Evolutionary conservation across 805 yeast genomes (phyloP).

Genomic region (Pichia eremophila): DNA sequence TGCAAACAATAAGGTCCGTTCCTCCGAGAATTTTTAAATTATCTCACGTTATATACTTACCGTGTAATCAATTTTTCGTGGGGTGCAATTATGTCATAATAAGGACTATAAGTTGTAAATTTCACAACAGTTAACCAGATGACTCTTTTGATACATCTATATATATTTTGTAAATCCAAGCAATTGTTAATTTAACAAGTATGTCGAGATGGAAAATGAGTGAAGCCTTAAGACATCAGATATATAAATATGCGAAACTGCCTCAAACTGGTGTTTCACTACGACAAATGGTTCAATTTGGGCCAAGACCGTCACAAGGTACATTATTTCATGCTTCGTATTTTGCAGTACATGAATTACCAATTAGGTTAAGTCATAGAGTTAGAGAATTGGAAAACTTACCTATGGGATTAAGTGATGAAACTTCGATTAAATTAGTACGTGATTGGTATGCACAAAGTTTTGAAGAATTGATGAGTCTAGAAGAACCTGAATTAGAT

Average conservation of each 20-base stretch:
- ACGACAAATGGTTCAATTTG: slow-evolving; percentile 88
- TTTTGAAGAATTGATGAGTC: slow-evolving; percentile 67
- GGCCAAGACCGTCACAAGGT: slow-evolving; percentile 70
- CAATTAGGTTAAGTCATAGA: slow-evolving; percentile 76
- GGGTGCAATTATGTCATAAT: no score
- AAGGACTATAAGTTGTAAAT: no score
- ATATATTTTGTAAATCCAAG: no score
- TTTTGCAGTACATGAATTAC: slow-evolving; percentile 78
- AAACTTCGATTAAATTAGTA: slow-evolving; percentile 69
- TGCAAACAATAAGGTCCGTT: not conserved
- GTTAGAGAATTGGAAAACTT: slow-evolving; percentile 76
- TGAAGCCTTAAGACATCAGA: slow-evolving; percentile 40
- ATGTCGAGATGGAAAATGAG: slow-evolving; percentile 38
- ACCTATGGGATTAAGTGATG: slow-evolving; percentile 62
- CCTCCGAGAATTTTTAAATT: slow-evolving; percentile 1
- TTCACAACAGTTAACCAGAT: no score
- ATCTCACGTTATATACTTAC: no score
- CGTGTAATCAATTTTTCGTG: no score
- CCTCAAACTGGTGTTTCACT: slow-evolving; percentile 80
- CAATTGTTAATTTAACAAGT: not conserved
- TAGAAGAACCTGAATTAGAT: slow-evolving; percentile 43
- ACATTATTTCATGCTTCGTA: slow-evolving; percentile 74
- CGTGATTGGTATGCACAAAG: slow-evolving; percentile 88
- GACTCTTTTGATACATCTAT: no score
- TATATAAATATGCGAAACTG: slow-evolving; percentile 56